These are phyloP conservation scores for Micromonas pusilla DNA, from an alignment of 139 green algal genomes.

Conservation along the genomic window DNA sequence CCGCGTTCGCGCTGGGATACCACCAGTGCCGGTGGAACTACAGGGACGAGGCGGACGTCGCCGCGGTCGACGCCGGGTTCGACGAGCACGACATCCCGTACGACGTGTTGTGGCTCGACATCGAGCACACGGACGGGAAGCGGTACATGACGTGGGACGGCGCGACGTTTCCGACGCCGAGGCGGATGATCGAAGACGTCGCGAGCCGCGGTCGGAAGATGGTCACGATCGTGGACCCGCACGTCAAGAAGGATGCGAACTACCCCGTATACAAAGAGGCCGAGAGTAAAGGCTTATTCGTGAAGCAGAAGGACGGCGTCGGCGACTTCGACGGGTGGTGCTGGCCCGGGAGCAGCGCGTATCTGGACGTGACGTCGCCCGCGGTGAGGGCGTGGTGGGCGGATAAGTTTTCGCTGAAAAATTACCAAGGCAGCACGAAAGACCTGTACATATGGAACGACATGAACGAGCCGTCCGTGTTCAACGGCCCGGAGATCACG, in stretches of 20 bases:
- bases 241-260: constrained; percentile 83
- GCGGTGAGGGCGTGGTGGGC: constrained; percentile 87
- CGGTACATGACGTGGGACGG: constrained; percentile 96
- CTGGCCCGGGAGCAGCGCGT: constrained; percentile 87
- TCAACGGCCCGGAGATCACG: constrained; percentile 96
- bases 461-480: constrained; percentile 99
- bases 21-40: constrained; percentile 99
- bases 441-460: constrained; percentile 99
- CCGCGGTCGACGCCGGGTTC: constrained; percentile 72
- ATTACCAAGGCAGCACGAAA: constrained; percentile 75
- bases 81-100: constrained; percentile 90
- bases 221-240: constrained; percentile 88
- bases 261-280: constrained; percentile 86
- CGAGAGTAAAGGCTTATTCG: constrained; percentile 65
- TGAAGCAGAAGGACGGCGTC: constrained; percentile 66
- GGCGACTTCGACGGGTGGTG: constrained; percentile 94
- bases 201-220: constrained; percentile 61
- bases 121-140: constrained; percentile 98
- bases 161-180: constrained; percentile 71
- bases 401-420: constrained; percentile 65
- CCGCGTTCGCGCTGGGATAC: constrained; percentile 90
- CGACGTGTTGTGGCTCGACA: constrained; percentile 99
- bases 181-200: constrained; percentile 67
- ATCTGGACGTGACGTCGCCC: constrained; percentile 83
- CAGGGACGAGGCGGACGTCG: constrained; percentile 62